Percentiles rank a stretch among this genome's conserved stretches.
These are phyloP conservation scores for Themeda triandra DNA, from an alignment of 176 grass and related monocot genomes.

Conservation along the genomic window DNA sequence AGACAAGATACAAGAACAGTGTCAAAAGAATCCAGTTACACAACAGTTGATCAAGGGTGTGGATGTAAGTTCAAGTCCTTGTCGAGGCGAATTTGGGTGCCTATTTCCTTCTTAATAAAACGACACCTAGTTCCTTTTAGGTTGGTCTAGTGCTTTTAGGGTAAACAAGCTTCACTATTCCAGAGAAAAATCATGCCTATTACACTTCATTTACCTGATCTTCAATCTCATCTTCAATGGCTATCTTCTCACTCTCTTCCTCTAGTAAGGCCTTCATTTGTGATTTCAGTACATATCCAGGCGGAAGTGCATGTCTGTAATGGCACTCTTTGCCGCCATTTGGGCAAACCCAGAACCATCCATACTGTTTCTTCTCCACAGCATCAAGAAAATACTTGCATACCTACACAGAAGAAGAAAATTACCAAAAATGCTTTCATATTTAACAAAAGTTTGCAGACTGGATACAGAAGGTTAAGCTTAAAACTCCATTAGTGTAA, in stretches of 20 bases:
- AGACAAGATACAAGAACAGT: conserved; percentile 16
- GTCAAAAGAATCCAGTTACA: not conserved
- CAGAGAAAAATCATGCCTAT: conserved; percentile 6
- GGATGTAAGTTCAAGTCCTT: not conserved
- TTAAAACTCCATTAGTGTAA: not conserved
- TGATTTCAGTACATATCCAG: conserved; percentile 95
- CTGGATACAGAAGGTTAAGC: not conserved
- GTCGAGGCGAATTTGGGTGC: not conserved
- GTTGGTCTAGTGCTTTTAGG: not conserved
- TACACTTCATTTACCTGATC: conserved; percentile 54
- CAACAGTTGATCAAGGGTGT: not conserved
- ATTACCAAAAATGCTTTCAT: conserved; percentile 4
- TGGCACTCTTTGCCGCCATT: conserved; percentile 95
- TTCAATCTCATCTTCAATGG: conserved; percentile 99
- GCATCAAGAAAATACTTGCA: conserved; percentile 97
- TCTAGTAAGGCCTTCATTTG: conserved; percentile 99
- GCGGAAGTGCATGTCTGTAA: conserved; percentile 92
- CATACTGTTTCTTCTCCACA: conserved; percentile 99
- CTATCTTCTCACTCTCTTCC: conserved; percentile 85
- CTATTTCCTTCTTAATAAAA: not conserved
- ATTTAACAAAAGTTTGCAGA: not conserved
- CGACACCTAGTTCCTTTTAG: not conserved
- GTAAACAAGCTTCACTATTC: not conserved
- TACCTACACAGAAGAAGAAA: conserved; percentile 55
- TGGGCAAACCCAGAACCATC: conserved; percentile 99